Evolutionary conservation across 345 rosid species (phyloP), one percentile per base, ranked within the genome.

Genomic region (Corymbia maculata): DNA sequence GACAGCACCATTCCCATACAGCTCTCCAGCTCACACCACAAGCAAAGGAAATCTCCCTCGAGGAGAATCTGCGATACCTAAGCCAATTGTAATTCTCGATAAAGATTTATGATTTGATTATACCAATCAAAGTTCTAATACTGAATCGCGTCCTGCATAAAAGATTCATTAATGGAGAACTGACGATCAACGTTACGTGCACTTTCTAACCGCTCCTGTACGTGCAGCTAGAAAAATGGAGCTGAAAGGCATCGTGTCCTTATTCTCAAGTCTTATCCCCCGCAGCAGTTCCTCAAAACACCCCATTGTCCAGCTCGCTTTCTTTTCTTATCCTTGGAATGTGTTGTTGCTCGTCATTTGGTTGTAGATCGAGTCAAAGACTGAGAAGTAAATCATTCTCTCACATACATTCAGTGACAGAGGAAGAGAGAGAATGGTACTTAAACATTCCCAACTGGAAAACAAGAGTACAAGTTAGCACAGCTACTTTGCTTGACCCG

Each of bases 1-100:
- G 15, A 64, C 14, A 9, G 0, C 42, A 64, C 10, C 1, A 0
- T 64, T n/a, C 42, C 42, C 42, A 36, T 36, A 36, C 3, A 36
- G 42, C 42, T 36, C 42, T 36, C 42, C 42, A 36, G 42, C n/a
- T 64, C 75, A n/a, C 75, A 13, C 9, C 75, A 64, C 75, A 13
- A 13, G 14, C 6, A 64, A 64, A 64, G 75, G 19, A 64, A n/a
- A 64, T 64, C 36, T 59, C 7, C 14, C 11, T 1, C 11, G 28
- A 59, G 13, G 30, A 59, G 68, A 59, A 26, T 59, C 68, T 64
- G 36, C 19, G 15, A n/a, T n/a, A 28, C 32, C 15, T 61, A 64
- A n/a, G 75, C 14, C 0, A 4, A 64, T n/a, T n/a, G 19, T 36
- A 64, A 1, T 64, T 13, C 75, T 64, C n/a, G 19, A 0, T n/a